Base-by-base conservation (phyloP, 2,329 filamentous ascomycete genomes). In the Pyrenochaeta sp. region DNA sequence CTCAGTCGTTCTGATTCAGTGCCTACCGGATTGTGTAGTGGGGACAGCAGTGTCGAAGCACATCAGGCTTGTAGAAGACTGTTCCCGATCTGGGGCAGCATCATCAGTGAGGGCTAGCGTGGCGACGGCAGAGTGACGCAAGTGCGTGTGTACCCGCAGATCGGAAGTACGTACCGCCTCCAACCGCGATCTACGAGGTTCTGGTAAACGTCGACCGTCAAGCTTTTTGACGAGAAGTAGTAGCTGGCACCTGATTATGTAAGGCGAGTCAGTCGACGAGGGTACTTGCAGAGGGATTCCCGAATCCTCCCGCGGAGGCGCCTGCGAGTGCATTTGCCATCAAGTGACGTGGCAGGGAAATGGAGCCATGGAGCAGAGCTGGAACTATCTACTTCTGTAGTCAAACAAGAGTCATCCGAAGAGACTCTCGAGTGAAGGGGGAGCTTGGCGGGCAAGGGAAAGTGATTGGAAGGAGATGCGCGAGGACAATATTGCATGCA, bases 1-100 rank as follows among this genome's bases (percentile, higher is more conserved):
- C 31, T 20, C 21, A 3, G 20, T 14, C 17, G 7, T 15, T 35
- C 15, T n/a, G 22, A 17, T 17, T 13, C 8, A 19, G 26, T 36
- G 24, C 65, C 38, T 57, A 77, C 76, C 75, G 84, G 40, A 94
- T 85, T 1, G 88, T 91, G 68, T 93, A 97, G 65, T 96, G 91
- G 30, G 92, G 91, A 69, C 94, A 99, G 64, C 94, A 99, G 50
- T 90, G 89, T 43, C 85, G 79, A 45, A 81, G 81, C 60, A 90
- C 85, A 69, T 94, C 87, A 10, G 89, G 89, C 48, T 89, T 84
- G 72, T 94, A 94, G 35, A 94, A 75, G 7, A 90, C 76, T 19
- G 74, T 83, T 11, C 79, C 79, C 26, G 78, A 80, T 55, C 78
- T 69, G 34, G 18, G 13, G 14, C 18, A 15, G 17, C 22, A 26